Base-by-base conservation (phyloP, 2,329 filamentous ascomycete species). In the Monilinia fructicola region DNA sequence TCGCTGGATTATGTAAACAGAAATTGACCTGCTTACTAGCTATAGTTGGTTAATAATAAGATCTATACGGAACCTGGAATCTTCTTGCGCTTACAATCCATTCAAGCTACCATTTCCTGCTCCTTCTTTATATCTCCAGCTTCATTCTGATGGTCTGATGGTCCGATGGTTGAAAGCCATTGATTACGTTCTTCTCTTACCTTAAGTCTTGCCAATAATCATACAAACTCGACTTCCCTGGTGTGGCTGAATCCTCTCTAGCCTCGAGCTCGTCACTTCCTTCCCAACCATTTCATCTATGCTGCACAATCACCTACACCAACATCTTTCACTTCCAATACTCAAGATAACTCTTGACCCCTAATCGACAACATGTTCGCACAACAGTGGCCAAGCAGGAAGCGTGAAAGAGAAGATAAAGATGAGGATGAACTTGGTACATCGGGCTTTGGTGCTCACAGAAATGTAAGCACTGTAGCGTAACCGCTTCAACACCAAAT, bases 391-490 rank as follows among this genome's bases (percentile, higher is more conserved):
- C 54, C 64, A 11, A 67, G 26, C 52, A 68, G 70, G 60, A 76
- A 77, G 68, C 72, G 74, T 38, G 68, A 67, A 16, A 69, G 74
- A 54, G 71, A 75, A 7, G 72, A 75, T 38, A 70, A 75, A 7
- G 72, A 75, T 38, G 73, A 74, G 5, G 74, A 74, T n/a, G 72
- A 74, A 26, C 63, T 64, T 61, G 67, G 35, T 26, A 67, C 68
- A 9, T 67, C 67, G 28, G 72, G 75, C 64, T 76, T 76, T 66
- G 70, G 73, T 59, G 74, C 75, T 54, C 75, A 77, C 67, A 70
- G 74, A 60, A 72, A 64, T 52, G 75, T 76, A 69, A 72, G 62
- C 50, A 16, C 21, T 62, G 44, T n/a, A 56, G 21, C 23, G 50
- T 28, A 56, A 21, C 23, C 38, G n/a, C 44, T 56, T 52, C 64